Conservation (phyloP, 116 monocot species). For the Phalaenopsis hybrid region DNA sequence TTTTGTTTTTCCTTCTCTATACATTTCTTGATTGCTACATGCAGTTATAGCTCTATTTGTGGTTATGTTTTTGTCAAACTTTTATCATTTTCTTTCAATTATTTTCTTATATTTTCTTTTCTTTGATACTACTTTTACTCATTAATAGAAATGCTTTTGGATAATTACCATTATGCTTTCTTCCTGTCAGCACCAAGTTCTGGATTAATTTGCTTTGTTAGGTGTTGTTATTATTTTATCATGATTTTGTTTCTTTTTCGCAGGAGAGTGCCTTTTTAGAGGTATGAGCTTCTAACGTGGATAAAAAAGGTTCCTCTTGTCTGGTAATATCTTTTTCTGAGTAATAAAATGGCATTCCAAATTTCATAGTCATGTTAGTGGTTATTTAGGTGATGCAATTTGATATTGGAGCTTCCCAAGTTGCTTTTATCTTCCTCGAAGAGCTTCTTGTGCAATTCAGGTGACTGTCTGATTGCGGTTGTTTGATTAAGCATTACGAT, state of each 20-base stretch:
- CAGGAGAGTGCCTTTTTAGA: conserved; percentile 87
- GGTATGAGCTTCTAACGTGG: conserved; percentile 26
- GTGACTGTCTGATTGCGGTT: conserved; percentile 17
- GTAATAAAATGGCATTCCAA: background rate
- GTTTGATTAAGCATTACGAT: background rate
- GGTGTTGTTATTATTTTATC: background rate
- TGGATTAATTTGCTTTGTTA: background rate
- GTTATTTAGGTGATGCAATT: conserved; percentile 49
- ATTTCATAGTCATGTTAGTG: background rate
- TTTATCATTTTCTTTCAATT: no score
- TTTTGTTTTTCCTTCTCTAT: no score
- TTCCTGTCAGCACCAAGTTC: background rate
- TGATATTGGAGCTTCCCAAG: conserved; percentile 66
- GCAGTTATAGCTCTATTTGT: no score
- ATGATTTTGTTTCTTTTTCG: conserved; percentile 10
- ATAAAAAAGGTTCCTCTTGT: background rate
- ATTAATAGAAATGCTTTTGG: background rate
- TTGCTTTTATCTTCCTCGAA: conserved; percentile 60
- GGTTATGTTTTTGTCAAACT: no score
- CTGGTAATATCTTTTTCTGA: background rate
- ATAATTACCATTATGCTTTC: background rate
- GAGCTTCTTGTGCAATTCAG: conserved; percentile 79
- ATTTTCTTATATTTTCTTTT: background rate
- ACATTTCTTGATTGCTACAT: no score
- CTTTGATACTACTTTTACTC: background rate